Base-by-base conservation (phyloP, 371 early-diverging fungal genomes). In the Apophysomyces ossiformis region DNA sequence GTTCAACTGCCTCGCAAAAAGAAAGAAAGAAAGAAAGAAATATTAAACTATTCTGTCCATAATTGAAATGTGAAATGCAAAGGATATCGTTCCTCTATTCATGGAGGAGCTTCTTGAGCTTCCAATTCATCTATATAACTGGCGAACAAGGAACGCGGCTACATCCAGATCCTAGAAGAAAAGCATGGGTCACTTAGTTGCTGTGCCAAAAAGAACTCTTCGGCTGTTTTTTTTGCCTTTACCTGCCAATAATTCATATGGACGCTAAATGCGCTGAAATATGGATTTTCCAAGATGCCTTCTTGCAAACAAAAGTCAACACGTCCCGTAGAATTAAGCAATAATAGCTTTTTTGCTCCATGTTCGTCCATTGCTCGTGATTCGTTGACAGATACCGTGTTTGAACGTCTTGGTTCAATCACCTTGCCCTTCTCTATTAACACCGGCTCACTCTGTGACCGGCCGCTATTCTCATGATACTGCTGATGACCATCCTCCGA, bases 301-400 rank as follows among this genome's bases (percentile, higher is more conserved):
- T 92, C 91, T 68, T 92, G 93, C 26, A 93, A 68, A 60, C 82
- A 87, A 69, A 81, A 92, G 63, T 93, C 94, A 5, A 93, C 79
- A 3, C 92, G 84, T 0, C 90, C 91, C 15, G 80, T 82, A 9
- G 77, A 76, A 69, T 93, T 93, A 54, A 93, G 69, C 37, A 73
- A 69, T 21, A 65, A 61, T 58, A 88, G 61, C 61, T 78, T 60
- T 77, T 73, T 54, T 74, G 80, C 66, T 69, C 85, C 75, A 61
- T 36, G 38, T 59, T 64, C 41, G 39, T 45, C 37, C 39, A 56
- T 57, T 18, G 58, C 50, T 46, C 44, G n/a, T 0, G 64, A 57
- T 38, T 46, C 43, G 32, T 58, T 26, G 35, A 64, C 26, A 2
- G 61, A 35, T 12, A 45, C n/a, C 21, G 60, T 35, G 5, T 36